Evolutionary conservation across 2,329 filamentous ascomycete genomes (phyloP), one percentile per base, ranked within the genome.

Genomic region (Chaetomium globosum): DNA sequence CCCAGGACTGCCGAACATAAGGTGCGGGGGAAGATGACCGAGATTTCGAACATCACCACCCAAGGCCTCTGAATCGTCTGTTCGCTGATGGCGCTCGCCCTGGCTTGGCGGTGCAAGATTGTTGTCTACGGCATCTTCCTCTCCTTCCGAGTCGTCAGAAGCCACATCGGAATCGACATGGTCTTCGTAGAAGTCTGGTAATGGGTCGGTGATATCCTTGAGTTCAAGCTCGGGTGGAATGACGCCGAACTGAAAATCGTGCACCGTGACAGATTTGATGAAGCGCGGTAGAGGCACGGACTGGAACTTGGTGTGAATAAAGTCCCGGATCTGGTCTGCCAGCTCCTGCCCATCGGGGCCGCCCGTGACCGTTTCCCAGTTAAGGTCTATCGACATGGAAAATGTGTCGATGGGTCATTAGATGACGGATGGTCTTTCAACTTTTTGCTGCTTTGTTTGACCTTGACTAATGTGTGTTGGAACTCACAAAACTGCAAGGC

Each of bases 291-390:
- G 85, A 30, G 90, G 86, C 69, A 98, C 89, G 67, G 92, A 88
- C 79, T 99, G 95, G 79, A 99, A 99, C 74, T 93, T 95, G 75
- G 92, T 89, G 79, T 99, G 92, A 73, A 99, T 91, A 79, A 99
- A 99, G 73, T 89, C 88, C 70, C 94, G 91, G 78, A 99, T 96
- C 68, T 85, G 86, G 75, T 93, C 89, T 57, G 94, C 93, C 67
- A 97, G 87, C 61, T 87, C 90, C 69, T 88, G 85, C 63, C 95
- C 94, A 78, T 98, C 94, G 57, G 92, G 87, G 31, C 95, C 95
- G 68, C 88, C 89, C 26, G 94, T 98, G 75, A 98, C 86, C 68
- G 90, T 90, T 74, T 95, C 89, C 95, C 95, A 99, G 79, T 96
- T 93, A 76, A 99, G 89, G 75, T 98, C 93, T 81, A 99, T 94